Evolutionary conservation across 805 yeast species (phyloP).

Genomic region (Tetrapisispora namnaoensis): DNA sequence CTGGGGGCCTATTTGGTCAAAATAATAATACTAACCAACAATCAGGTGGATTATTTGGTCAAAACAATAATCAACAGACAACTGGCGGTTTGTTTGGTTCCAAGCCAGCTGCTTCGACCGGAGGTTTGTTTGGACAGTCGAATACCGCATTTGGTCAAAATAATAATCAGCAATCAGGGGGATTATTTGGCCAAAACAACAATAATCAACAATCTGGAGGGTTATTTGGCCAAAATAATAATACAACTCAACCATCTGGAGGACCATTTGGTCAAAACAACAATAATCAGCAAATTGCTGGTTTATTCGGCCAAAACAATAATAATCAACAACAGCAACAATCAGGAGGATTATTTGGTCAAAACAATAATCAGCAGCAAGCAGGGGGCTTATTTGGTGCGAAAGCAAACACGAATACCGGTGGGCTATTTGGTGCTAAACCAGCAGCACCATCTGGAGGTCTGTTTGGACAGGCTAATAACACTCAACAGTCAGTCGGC

Average conservation of each 20-base stretch:
- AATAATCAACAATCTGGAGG: conserved; percentile 15
- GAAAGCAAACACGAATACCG: conserved; percentile 1
- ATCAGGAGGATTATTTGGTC: conserved; percentile 26
- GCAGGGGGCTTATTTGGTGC: conserved; percentile 19
- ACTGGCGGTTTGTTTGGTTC: conserved; percentile 16
- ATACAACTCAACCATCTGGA: conserved; percentile 6
- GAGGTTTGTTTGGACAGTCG: conserved; percentile 18
- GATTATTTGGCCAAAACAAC: conserved; percentile 22
- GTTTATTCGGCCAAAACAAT: conserved; percentile 11
- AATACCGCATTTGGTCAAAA: conserved; percentile 3
- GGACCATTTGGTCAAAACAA: not conserved
- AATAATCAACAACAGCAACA: conserved; percentile 3
- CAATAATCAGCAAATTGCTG: conserved; percentile 19
- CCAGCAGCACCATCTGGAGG: conserved; percentile 20
- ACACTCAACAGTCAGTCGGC: not conserved
- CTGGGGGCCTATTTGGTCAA: conserved; percentile 18
- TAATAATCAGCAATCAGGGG: conserved; percentile 15
- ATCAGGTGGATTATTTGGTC: conserved; percentile 11
- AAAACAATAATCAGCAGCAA: conserved; percentile 18
- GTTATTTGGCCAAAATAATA: conserved; percentile 32
- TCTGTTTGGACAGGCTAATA: conserved; percentile 28
- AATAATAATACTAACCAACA: conserved; percentile 5
- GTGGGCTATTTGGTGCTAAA: conserved; percentile 8
- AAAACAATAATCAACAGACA: conserved; percentile 5
- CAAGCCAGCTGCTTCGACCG: conserved; percentile 6